These are phyloP conservation scores for Haplosporangium sp. DNA, from an alignment of 371 early-diverging fungal genomes.

Conservation along the genomic window DNA sequence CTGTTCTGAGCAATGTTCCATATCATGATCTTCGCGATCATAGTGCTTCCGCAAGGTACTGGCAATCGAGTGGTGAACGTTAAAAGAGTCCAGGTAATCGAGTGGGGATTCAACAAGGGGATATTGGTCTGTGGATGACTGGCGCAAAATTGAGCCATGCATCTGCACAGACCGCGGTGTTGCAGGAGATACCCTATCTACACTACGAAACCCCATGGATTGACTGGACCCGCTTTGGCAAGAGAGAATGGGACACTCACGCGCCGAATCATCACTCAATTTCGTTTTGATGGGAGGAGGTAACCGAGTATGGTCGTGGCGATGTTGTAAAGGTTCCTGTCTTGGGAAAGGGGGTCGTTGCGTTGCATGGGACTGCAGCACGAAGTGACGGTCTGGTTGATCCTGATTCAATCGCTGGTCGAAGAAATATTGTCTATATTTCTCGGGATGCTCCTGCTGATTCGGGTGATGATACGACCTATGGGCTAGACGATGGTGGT, in stretches of 20 bases:
- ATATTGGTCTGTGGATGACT: slow-evolving; percentile 6
- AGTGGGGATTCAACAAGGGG: slow-evolving; percentile 30
- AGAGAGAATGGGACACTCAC: slow-evolving; percentile 10
- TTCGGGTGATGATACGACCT: background rate
- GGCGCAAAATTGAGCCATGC: slow-evolving; percentile 3
- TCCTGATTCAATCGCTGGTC: background rate
- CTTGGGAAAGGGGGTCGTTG: background rate
- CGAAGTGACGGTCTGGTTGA: background rate
- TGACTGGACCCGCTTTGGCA: slow-evolving; percentile 8
- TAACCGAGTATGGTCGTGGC: background rate
- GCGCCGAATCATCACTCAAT: slow-evolving; percentile 16
- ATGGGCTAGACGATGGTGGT: slow-evolving; percentile 1
- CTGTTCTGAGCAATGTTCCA: slow-evolving; percentile 42
- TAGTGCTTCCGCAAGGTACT: background rate
- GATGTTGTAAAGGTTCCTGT: background rate
- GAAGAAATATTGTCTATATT: background rate
- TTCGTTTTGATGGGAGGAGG: slow-evolving; percentile 35
- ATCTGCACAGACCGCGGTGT: slow-evolving; percentile 28
- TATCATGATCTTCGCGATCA: slow-evolving; percentile 15
- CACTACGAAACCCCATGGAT: slow-evolving; percentile 2
- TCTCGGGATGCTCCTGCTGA: slow-evolving; percentile 4
- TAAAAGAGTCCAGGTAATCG: slow-evolving; percentile 15
- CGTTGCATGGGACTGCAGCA: slow-evolving; percentile 4
- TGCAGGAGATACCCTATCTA: slow-evolving; percentile 22
- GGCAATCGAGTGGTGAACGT: slow-evolving; percentile 4